A percentile compares a stretch with the other conserved stretches of the same genome.
These are phyloP conservation scores for Mollisiaceae sp. DNA, from an alignment of 2,329 filamentous ascomycete genomes.

Conservation along the genomic window DNA sequence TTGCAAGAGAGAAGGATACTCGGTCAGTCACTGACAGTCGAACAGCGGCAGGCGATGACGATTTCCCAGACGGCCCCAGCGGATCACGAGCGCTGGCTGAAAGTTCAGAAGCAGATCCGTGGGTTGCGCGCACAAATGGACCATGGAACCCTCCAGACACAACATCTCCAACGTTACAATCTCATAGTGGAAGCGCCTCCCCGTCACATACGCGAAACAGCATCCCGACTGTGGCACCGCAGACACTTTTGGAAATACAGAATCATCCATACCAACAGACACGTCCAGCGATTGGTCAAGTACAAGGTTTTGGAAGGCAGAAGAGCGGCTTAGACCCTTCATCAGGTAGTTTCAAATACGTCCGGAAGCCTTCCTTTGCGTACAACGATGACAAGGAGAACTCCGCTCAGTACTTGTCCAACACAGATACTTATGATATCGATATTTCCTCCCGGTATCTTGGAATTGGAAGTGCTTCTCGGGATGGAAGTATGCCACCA, in stretches of 20 bases:
- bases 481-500: constrained; percentile 60
- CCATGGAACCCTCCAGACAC: constrained; percentile 64
- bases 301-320: constrained; percentile 41
- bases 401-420: constrained; percentile 31
- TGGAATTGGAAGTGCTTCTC: constrained; percentile 51
- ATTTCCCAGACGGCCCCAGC: constrained; percentile 59
- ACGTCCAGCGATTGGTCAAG: constrained; percentile 53
- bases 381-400: constrained; percentile 42
- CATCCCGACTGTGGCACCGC: constrained; percentile 45
- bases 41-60: constrained; percentile 46
- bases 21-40: constrained; percentile 33
- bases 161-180: constrained; percentile 49
- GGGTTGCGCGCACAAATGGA: constrained; percentile 55
- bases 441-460: constrained; percentile 46
- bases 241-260: constrained; percentile 49
- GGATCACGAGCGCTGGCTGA: constrained; percentile 73
- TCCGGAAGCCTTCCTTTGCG: constrained; percentile 37
- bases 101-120: constrained; percentile 69
- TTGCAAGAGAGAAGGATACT: constrained; percentile 18
- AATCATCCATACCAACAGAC: constrained; percentile 47
- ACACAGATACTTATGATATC: constrained; percentile 35
- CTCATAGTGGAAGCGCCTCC: constrained; percentile 57
- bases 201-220: constrained; percentile 60
- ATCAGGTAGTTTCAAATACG: constrained; percentile 43
- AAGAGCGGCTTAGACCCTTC: constrained; percentile 52